Evolutionary conservation across 148 eudicot genomes (phyloP), one percentile per base, ranked within the genome.

Genomic region (Dianthus caryophyllus): DNA sequence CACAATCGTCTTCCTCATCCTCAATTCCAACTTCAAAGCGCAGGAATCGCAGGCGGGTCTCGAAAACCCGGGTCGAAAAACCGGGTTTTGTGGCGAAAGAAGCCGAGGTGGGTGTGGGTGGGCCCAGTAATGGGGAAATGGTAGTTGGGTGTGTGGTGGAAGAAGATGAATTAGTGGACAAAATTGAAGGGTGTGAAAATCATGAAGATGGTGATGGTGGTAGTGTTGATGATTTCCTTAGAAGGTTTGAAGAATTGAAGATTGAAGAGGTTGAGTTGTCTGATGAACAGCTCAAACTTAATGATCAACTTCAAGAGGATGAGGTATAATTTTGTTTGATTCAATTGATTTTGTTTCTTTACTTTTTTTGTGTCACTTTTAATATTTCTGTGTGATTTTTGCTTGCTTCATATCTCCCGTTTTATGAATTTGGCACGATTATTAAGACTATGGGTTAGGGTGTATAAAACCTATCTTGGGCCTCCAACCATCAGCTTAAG

Each of bases 271-370:
- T 75, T 5, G 89, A 87, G 21, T 77, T 90, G 67, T 80, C 81
- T 11, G 86, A 80, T 36, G 92, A 89, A 67, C 72, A 74, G 64
- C 68, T 81, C 60, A 76, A 65, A 61, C 76, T 80, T 41, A 93
- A 93, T 79, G 89, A 90, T 71, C 98, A 93, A 65, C 73, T 81
- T 79, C 96, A 93, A 75, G 86, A 87, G 68, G 96, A 93, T 75
- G 96, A 93, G 98, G 98, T 93, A 85, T 15, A 29, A 5, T 56
- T 69, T 52, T 41, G 53, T 9, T 9, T n/a, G 10, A 12, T 18
- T n/a, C 41, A 29, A 24, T 9, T 41, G 11, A 16, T 25, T 20
- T 1, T 33, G 4, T 33, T 33, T 33, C 38, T 33, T 33, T 33
- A 41, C 20, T 20, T 59, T 16, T 8, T 24, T 24, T 47, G 21